These are phyloP conservation scores for Exophiala spinifera DNA, from an alignment of 2,329 filamentous ascomycete species.

Conservation along the genomic window DNA sequence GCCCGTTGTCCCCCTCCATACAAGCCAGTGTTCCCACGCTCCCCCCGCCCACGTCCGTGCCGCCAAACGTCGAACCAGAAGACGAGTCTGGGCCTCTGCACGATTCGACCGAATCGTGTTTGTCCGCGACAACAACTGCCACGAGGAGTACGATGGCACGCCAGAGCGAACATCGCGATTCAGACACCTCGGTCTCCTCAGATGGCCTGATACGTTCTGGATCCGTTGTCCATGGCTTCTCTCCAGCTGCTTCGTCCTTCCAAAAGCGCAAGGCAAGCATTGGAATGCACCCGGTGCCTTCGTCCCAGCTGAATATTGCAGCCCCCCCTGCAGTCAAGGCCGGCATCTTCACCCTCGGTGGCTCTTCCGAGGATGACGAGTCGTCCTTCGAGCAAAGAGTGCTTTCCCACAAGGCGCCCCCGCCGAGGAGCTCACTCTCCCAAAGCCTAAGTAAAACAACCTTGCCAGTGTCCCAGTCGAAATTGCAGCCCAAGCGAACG, in stretches of 20 bases:
- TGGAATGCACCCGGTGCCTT: conserved; percentile 1
- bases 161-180: conserved; percentile 47
- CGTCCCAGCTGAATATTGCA: conserved; percentile 14
- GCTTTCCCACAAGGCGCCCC: conserved; percentile 45
- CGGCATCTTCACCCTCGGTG: conserved; percentile 68
- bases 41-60: conserved; percentile 36
- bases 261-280: conserved; percentile 47
- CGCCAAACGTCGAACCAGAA: conserved; percentile 37
- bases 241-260: conserved; percentile 67
- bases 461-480: conserved; percentile 31
- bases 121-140: conserved; percentile 58
- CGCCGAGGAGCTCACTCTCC: conserved; percentile 24
- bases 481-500: conserved; percentile 65
- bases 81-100: conserved; percentile 42
- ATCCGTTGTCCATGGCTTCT: conserved; percentile 83
- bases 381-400: conserved; percentile 68
- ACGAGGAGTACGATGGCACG: conserved; percentile 43
- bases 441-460: conserved; percentile 49
- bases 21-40: conserved; percentile 39
- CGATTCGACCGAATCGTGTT: conserved; percentile 56
- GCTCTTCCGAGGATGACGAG: conserved; percentile 81
- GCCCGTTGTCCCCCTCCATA: conserved; percentile 52
- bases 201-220: conserved; percentile 56
- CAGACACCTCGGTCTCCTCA: conserved; percentile 62
- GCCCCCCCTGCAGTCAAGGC: conserved; percentile 48